These are phyloP conservation scores for Eucalyptus erythrocorys DNA, from an alignment of 345 rosid species.

Conservation along the genomic window DNA sequence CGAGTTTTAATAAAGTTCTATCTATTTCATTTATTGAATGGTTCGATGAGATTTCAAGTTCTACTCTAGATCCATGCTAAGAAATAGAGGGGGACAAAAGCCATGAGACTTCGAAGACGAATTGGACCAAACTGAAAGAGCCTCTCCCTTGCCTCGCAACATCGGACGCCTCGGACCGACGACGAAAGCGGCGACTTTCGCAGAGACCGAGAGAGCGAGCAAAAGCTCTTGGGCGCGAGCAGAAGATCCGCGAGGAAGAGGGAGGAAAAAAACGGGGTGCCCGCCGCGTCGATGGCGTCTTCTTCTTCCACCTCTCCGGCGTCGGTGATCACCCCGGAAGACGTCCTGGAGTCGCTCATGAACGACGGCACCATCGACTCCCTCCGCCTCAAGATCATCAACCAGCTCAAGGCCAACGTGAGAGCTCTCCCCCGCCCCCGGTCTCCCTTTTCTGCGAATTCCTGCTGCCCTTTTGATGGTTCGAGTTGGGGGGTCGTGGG, in stretches of 20 bases:
- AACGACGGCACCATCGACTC: constrained; percentile 87
- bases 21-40: too few species aligned
- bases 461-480: background rate
- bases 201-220: background rate
- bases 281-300: constrained; percentile 24
- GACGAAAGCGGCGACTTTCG: background rate
- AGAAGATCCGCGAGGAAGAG: background rate
- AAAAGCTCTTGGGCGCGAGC: background rate
- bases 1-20: too few species aligned
- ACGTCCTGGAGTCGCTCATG: constrained; percentile 75
- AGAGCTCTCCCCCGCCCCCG: constrained; percentile 1
- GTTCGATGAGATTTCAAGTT: too few species aligned
- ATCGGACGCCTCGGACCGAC: background rate
- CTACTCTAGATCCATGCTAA: too few species aligned
- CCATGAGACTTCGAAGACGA: background rate
- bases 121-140: background rate
- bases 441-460: background rate
- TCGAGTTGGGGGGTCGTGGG: background rate
- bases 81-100: background rate
- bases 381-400: constrained; percentile 72
- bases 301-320: constrained; percentile 4
- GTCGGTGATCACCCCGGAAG: constrained; percentile 69
- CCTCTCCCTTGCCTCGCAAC: background rate
- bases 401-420: constrained; percentile 90
- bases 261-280: background rate